Base-by-base conservation (phyloP, 352 stramenopile species). In the Thraustochytrium sp. region DNA sequence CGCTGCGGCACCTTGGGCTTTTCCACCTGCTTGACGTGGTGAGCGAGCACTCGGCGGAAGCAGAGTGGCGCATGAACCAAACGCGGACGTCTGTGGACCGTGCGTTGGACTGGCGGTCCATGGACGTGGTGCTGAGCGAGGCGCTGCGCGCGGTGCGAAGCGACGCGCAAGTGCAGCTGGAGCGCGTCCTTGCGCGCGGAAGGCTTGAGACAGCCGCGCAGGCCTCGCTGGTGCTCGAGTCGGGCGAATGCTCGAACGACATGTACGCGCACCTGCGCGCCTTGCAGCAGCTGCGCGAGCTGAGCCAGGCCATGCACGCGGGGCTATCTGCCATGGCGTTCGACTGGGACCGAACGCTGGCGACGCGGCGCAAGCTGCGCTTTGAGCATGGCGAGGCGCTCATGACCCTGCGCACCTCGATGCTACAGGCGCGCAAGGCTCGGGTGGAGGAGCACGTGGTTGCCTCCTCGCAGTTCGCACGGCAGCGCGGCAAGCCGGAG, bases 331-430 rank as follows among this genome's bases (percentile, higher is more conserved):
- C 21, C 11, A 53, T 42, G 18, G 40, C 55, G 5, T 16, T 16
- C 23, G 21, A 16, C 21, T 80, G 68, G 68, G 46, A 80, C 38
- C 48, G 40, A 9, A 4, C 42, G 34, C 29, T 55, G 21, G 34
- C 34, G 5, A 48, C 3, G 34, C 34, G 9, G 8, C 68, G 46
- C 21, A 11, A 38, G 18, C 38, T 80, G n/a, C 21, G 29, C n/a
- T 80, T 65, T 72, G 46, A 80, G 48, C 31, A 65, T 21, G 68
- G 44, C 18, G 68, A 80, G 38, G n/a, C 68, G 18, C 68, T 80
- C 23, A 34, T 80, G 37, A 23, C 68, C 4, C 31, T 80, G 31
- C 68, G 68, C 21, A 61, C 31, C 1, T 61, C 68, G 2, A 29
- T 80, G 2, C 53, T 80, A 8, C 5, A 34, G 9, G 68, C 53